These are phyloP conservation scores for Lipomyces yamanashiensis DNA, from an alignment of 805 yeast species.

Conservation along the genomic window DNA sequence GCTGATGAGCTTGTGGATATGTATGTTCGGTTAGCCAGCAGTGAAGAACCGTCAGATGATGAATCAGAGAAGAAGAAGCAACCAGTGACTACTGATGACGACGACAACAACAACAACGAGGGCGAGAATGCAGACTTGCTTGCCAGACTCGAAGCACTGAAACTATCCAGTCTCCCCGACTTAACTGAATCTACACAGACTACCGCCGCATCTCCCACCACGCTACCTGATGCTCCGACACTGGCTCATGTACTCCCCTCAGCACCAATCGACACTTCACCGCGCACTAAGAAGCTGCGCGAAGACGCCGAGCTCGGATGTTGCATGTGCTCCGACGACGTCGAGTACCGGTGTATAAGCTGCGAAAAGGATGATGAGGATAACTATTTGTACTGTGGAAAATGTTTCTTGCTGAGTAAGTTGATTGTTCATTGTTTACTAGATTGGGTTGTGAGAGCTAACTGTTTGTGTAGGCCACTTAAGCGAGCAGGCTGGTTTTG, in stretches of 20 bases:
- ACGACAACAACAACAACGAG: slow-evolving; percentile 1
- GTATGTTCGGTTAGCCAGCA: slow-evolving; percentile 29
- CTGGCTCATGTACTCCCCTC: slow-evolving; percentile 17
- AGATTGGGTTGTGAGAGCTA: background rate
- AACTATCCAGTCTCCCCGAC: background rate
- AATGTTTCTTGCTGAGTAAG: slow-evolving; percentile 32
- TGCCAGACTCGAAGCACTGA: slow-evolving; percentile 24
- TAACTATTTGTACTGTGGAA: slow-evolving; percentile 33
- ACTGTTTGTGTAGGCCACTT: slow-evolving; percentile 22
- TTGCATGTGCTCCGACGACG: slow-evolving; percentile 36
- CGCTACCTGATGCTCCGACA: slow-evolving; percentile 24
- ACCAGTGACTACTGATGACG: background rate
- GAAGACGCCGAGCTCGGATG: slow-evolving; percentile 36
- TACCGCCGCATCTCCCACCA: background rate
- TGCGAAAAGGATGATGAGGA: slow-evolving; percentile 35
- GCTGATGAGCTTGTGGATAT: slow-evolving; percentile 31
- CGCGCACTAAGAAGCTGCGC: slow-evolving; percentile 20
- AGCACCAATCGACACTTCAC: slow-evolving; percentile 15
- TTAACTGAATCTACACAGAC: background rate
- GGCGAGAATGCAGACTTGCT: slow-evolving; percentile 16
- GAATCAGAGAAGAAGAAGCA: slow-evolving; percentile 1
- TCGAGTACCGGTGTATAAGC: slow-evolving; percentile 30
- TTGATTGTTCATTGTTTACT: background rate
- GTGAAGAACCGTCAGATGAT: slow-evolving; percentile 15
- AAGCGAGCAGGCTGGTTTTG: slow-evolving; percentile 34